These are phyloP conservation scores for Emergomyces pasteurianus DNA, from an alignment of 2,329 filamentous ascomycete genomes.

Conservation along the genomic window DNA sequence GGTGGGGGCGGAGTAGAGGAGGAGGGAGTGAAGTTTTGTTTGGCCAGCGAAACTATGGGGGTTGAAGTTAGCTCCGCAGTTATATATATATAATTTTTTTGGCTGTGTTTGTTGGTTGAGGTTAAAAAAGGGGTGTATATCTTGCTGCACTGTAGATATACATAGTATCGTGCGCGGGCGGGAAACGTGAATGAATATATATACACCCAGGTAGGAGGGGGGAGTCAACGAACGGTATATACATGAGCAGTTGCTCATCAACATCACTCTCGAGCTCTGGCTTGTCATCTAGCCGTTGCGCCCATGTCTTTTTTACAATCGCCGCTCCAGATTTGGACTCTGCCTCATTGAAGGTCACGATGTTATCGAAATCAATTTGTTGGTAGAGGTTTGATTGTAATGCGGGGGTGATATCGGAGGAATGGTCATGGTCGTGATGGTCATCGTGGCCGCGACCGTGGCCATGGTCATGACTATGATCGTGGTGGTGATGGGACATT, in stretches of 20 bases:
- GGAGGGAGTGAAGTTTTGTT: conserved; percentile 79
- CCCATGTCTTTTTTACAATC: conserved; percentile 85
- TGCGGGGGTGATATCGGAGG: conserved; percentile 82
- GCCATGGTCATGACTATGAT: conserved; percentile 29
- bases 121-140: neutral
- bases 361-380: conserved; percentile 77
- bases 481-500: conserved; percentile 28
- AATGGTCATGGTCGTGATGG: conserved; percentile 66
- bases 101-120: neutral
- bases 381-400: conserved; percentile 84
- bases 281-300: conserved; percentile 56
- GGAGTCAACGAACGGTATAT: conserved; percentile 57
- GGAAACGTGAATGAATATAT: neutral
- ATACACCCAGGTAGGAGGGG: neutral
- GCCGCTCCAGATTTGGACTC: conserved; percentile 54
- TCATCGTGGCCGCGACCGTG: conserved; percentile 40
- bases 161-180: neutral
- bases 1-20: conserved; percentile 66
- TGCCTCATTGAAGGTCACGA: conserved; percentile 76
- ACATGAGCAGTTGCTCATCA: conserved; percentile 89
- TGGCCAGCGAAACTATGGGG: conserved; percentile 70
- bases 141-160: neutral
- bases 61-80: neutral
- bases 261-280: conserved; percentile 76
- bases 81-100: neutral